These are phyloP conservation scores for Metarhizium sp. DNA, from an alignment of 2,329 filamentous ascomycete genomes.

Conservation along the genomic window DNA sequence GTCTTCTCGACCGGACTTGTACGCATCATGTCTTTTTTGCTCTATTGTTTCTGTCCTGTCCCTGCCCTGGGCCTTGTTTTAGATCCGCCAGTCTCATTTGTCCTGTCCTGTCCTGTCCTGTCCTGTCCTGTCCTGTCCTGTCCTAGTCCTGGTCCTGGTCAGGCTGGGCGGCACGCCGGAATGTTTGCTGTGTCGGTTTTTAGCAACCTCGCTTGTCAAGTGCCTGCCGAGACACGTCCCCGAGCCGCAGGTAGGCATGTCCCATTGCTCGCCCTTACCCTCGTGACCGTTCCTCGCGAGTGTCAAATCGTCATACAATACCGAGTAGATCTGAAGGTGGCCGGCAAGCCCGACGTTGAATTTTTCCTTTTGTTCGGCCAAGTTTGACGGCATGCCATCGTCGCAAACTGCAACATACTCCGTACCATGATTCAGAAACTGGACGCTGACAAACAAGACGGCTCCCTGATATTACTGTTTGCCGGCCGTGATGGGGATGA, in stretches of 20 bases:
- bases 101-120: too few species aligned
- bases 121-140: too few species aligned
- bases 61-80: background rate
- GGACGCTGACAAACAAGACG: background rate
- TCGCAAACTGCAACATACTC: too few species aligned
- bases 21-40: background rate
- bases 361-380: background rate
- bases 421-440: background rate
- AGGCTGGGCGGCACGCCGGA: constrained; percentile 6
- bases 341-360: background rate
- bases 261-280: background rate
- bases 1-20: background rate
- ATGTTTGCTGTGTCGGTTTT: constrained; percentile 8
- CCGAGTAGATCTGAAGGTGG: too few species aligned
- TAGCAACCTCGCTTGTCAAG: background rate
- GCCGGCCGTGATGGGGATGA: background rate
- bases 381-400: too few species aligned
- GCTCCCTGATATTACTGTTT: background rate
- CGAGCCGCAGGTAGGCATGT: background rate
- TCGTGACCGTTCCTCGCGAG: background rate
- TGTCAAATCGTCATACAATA: background rate
- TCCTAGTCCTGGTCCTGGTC: background rate
- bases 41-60: background rate
- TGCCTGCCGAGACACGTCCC: background rate
- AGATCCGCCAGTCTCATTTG: background rate